These are phyloP conservation scores for Cystobasidium sp. DNA, from an alignment of 1,284 basidiomycete species.

Conservation along the genomic window DNA sequence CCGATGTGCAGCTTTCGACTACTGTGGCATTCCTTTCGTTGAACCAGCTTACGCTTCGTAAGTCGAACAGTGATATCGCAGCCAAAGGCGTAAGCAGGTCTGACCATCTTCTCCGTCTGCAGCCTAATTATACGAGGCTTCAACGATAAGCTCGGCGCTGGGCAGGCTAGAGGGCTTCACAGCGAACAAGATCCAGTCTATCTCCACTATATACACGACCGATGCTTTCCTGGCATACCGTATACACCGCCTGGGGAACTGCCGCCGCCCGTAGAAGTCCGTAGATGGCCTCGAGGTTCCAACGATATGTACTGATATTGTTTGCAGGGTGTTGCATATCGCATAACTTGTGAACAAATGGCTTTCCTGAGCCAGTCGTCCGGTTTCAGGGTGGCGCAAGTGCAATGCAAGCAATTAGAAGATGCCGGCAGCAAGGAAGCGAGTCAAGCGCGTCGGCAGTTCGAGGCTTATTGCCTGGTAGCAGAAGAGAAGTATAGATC, in stretches of 20 bases:
- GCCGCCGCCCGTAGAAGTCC: conserved; percentile 33
- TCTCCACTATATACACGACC: conserved; percentile 29
- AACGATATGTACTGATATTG: background rate
- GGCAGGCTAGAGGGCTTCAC: background rate
- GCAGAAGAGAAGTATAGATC: conserved; percentile 28
- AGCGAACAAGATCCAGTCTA: conserved; percentile 4
- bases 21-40: conserved; percentile 36
- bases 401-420: conserved; percentile 15
- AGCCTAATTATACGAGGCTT: conserved; percentile 28
- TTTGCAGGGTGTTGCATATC: conserved; percentile 34
- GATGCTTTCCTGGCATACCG: conserved; percentile 34
- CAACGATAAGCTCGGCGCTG: conserved; percentile 15
- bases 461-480: conserved; percentile 15
- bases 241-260: conserved; percentile 29
- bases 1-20: conserved; percentile 31
- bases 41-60: conserved; percentile 40
- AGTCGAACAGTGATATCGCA: background rate
- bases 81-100: background rate
- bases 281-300: background rate
- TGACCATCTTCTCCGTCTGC: background rate
- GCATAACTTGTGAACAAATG: conserved; percentile 15
- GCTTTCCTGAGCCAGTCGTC: background rate
- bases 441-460: background rate
- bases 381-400: conserved; percentile 24
- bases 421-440: background rate